Conservation (phyloP, 2,329 filamentous ascomycete genomes). For the Ascochyta clinopodiicola region DNA sequence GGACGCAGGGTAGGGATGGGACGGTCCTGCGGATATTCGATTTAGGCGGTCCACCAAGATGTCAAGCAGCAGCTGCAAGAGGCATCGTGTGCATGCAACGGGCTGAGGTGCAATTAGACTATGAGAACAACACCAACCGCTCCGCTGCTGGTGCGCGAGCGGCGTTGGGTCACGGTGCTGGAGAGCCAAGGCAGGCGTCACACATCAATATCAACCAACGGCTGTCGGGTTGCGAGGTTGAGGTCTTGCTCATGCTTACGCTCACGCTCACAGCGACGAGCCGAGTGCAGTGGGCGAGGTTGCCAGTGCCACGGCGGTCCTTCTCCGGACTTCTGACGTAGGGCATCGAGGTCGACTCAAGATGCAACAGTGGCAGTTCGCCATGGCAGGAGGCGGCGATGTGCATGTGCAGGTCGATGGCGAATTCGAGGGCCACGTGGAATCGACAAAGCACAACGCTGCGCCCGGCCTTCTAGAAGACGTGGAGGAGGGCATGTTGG, state of each 20-base stretch:
- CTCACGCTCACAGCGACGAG: slow-evolving; percentile 2
- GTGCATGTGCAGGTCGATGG: not conserved
- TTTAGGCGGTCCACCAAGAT: not conserved
- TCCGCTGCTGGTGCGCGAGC: slow-evolving; percentile 5
- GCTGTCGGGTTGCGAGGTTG: not conserved
- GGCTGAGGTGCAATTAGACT: slow-evolving; percentile 17
- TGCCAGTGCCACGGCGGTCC: slow-evolving; percentile 6
- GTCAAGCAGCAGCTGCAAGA: slow-evolving; percentile 2
- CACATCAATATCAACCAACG: not conserved
- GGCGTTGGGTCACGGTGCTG: not conserved
- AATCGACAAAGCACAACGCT: slow-evolving; percentile 5
- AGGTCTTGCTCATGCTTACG: not conserved
- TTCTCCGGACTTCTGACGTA: slow-evolving; percentile 19
- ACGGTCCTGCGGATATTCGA: not conserved
- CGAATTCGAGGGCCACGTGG: not conserved
- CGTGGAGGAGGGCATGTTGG: not conserved
- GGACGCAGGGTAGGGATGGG: not conserved
- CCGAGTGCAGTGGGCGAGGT: slow-evolving; percentile 11
- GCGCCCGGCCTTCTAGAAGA: slow-evolving; percentile 13
- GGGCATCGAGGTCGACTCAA: not conserved
- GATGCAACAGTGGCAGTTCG: slow-evolving; percentile 1
- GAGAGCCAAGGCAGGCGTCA: not conserved
- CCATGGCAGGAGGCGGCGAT: slow-evolving; percentile 1
- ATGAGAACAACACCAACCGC: slow-evolving; percentile 3
- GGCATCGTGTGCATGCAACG: not conserved